These are phyloP conservation scores for Eucalyptus regnans DNA, from an alignment of 345 rosid species.

Conservation along the genomic window DNA sequence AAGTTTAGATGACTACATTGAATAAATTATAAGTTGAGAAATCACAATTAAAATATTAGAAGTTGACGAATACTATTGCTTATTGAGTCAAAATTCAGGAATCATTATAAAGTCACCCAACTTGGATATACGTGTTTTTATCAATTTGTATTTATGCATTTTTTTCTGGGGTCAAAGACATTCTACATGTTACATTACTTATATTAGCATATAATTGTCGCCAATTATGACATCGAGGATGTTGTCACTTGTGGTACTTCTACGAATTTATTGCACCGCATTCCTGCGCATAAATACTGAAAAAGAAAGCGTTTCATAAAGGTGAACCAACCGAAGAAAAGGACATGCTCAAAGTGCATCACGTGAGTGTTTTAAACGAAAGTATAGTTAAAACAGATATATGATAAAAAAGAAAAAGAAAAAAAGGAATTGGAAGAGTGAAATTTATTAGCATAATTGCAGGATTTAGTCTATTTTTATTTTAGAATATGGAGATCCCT, in stretches of 20 bases:
- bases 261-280: neutral
- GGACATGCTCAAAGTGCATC: neutral
- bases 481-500: neutral
- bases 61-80: fast-evolving
- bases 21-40: neutral
- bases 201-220: neutral
- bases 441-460: neutral
- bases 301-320: neutral
- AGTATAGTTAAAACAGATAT: neutral
- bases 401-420: neutral
- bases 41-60: neutral
- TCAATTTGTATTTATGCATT: neutral
- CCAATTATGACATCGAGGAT: neutral
- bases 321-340: neutral
- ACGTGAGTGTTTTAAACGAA: neutral
- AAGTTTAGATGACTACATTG: no score
- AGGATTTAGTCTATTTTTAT: neutral
- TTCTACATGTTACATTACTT: neutral
- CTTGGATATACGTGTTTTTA: neutral
- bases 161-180: neutral
- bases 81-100: fast-evolving
- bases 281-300: neutral
- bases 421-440: neutral
- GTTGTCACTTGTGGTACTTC: neutral
- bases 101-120: neutral